phyloP scores from a whole-genome alignment of 208 protist genomes.

The Wallacemonas sp. region DNA sequence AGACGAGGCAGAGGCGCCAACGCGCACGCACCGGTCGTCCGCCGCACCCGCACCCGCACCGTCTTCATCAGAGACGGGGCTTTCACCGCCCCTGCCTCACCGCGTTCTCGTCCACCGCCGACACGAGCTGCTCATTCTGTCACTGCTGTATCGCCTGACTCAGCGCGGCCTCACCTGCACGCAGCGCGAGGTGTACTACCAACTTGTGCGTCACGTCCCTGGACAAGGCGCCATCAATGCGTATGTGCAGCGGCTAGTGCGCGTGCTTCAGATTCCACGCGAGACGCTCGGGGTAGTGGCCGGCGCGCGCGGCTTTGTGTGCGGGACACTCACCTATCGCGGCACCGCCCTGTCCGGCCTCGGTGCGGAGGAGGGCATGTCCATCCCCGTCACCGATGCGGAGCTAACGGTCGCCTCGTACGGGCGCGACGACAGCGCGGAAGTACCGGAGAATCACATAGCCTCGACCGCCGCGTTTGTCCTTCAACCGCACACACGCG shows the following conservation, averaged over 20 bases:
- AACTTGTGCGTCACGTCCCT: conserved; percentile 55
- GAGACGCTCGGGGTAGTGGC: conserved; percentile 68
- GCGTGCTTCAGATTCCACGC: conserved; percentile 51
- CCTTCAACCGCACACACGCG: conserved; percentile 47
- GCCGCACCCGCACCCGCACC: no score
- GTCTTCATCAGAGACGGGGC: no score
- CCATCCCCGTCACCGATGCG: conserved; percentile 29
- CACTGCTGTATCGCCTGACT: conserved; percentile 48
- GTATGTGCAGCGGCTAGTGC: conserved; percentile 44
- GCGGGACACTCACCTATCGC: conserved; percentile 48
- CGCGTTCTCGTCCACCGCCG: conserved; percentile 5
- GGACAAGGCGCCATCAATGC: conserved; percentile 56
- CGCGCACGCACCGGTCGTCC: no score
- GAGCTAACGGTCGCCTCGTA: conserved; percentile 28
- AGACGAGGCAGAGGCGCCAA: no score
- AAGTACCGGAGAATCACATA: no score
- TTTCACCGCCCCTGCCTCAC: background rate
- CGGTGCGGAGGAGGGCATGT: conserved; percentile 26
- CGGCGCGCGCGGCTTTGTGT: conserved; percentile 68
- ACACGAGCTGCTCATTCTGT: conserved; percentile 51
- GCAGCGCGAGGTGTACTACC: conserved; percentile 87
- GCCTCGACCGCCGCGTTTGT: no score
- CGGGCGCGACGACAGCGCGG: background rate
- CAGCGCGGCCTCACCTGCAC: conserved; percentile 44
- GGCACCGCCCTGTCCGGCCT: conserved; percentile 38